A percentile compares a stretch with the other conserved stretches of the same genome.
Conservation (phyloP, 1,284 basidiomycete species). For the Papiliotrema fonsecae region DNA sequence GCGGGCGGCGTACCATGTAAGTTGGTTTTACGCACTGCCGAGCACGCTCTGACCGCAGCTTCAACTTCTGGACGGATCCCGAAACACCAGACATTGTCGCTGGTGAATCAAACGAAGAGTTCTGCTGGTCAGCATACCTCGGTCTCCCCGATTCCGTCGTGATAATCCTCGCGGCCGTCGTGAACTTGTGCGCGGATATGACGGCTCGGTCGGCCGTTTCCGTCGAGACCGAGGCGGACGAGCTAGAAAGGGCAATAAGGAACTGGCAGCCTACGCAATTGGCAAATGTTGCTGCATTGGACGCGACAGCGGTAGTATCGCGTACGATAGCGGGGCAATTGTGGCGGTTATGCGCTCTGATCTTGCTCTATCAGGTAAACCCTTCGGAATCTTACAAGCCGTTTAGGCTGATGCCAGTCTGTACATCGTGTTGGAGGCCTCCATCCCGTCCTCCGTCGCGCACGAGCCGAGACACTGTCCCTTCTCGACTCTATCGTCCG, state of each 20-base stretch:
- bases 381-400: neutral
- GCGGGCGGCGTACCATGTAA: slow-evolving; percentile 20
- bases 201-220: slow-evolving; percentile 2
- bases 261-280: slow-evolving; percentile 15
- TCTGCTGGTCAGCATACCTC: slow-evolving; percentile 27
- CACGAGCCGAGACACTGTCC: slow-evolving; percentile 17
- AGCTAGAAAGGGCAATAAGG: slow-evolving; percentile 17
- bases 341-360: slow-evolving; percentile 20
- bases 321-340: slow-evolving; percentile 26
- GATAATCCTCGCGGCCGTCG: slow-evolving; percentile 25
- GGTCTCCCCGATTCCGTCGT: slow-evolving; percentile 29
- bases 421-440: slow-evolving; percentile 25
- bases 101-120: slow-evolving; percentile 14
- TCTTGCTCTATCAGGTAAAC: slow-evolving; percentile 20
- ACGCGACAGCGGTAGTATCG: slow-evolving; percentile 21
- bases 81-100: slow-evolving; percentile 2
- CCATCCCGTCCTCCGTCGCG: slow-evolving; percentile 24
- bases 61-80: slow-evolving; percentile 18
- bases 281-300: slow-evolving; percentile 5
- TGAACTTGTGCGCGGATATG: slow-evolving; percentile 27
- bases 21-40: slow-evolving; percentile 2
- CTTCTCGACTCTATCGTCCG: slow-evolving; percentile 19
- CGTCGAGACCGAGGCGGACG: slow-evolving; percentile 21
- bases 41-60: slow-evolving; percentile 3
- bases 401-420: slow-evolving; percentile 7